phyloP scores from a whole-genome alignment of 2,329 filamentous ascomycete species.

The Grosmannia serpens region DNA sequence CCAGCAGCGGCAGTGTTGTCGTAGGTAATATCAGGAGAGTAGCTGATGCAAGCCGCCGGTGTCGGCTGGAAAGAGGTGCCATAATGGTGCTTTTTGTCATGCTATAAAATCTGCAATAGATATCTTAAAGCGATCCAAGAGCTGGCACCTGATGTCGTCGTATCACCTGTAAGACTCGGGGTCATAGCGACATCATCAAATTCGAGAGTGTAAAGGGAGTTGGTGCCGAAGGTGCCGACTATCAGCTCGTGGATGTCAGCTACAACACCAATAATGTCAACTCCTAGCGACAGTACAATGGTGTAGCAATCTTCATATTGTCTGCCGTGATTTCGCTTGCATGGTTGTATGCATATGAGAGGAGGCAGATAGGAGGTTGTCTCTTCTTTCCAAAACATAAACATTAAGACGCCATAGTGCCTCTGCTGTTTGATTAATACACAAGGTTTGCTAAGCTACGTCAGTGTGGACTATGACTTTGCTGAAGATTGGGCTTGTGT shows the following conservation, averaged over 20 bases:
- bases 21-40: neutral
- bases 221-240: neutral
- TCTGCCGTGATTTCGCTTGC: too few relatives aligned
- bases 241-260: neutral
- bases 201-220: neutral
- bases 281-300: neutral
- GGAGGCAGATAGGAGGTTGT: too few relatives aligned
- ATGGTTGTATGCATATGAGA: too few relatives aligned
- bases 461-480: too few relatives aligned
- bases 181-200: neutral
- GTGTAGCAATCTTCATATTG: neutral
- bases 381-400: too few relatives aligned
- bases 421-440: too few relatives aligned
- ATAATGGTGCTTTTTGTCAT: conserved; percentile 13
- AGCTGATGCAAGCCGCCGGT: conserved; percentile 6
- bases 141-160: neutral
- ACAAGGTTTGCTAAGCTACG: too few relatives aligned
- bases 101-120: conserved; percentile 4
- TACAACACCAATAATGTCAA: neutral
- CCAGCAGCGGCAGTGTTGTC: conserved; percentile 2
- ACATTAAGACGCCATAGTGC: too few relatives aligned
- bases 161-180: neutral
- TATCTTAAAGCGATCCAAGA: neutral
- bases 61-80: conserved; percentile 7
- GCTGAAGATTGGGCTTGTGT: too few relatives aligned